Base-by-base conservation (phyloP, 768 basidiomycete genomes). In the Suillus tomentosus region DNA sequence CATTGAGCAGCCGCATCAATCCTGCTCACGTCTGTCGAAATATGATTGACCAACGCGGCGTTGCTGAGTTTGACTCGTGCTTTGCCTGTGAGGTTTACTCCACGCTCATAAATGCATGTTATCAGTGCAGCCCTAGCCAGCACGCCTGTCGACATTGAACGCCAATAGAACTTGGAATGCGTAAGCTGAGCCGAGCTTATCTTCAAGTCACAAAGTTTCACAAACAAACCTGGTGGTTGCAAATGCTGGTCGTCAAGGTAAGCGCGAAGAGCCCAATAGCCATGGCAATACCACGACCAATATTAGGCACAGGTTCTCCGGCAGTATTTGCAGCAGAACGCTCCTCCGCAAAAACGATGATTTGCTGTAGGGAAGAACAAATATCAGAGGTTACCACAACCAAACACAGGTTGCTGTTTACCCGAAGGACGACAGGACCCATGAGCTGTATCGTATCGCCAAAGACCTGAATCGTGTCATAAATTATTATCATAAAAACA, bases 51-150 rank as follows among this genome's bases (percentile, higher is more conserved):
- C n/a, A 89, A 77, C 63, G 80, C 81, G 39, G 83, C 79, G 69
- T 91, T 92, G 2, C 86, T 81, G 56, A 89, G 80, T 37, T 79
- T 79, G n/a, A 84, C 84, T 57, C 91, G 81, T 14, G 89, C 83
- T 73, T 87, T 88, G 5, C 87, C 87, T 2, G 87, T 87, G 40
- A 94, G 78, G 40, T 78, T 77, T 45, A 92, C 81, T 4, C 86
- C 85, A 60, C 90, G 86, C 67, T 88, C 85, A 76, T 91, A 94
- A 24, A 92, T 83, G 0, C 85, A 85, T 50, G 83, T 82, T 59
- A 90, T 90, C 34, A 94, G 79, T 15, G 89, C 85, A 1, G 84
- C 84, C 62, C 91, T 82, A 0, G 84, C 82, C 34, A 91, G 76
- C 5, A 89, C 82, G 34, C 92, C 91, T 0, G 85, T 84, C 31